Evolutionary conservation across 805 yeast genomes (phyloP).

Genomic region (Maudiozyma barnettii): DNA sequence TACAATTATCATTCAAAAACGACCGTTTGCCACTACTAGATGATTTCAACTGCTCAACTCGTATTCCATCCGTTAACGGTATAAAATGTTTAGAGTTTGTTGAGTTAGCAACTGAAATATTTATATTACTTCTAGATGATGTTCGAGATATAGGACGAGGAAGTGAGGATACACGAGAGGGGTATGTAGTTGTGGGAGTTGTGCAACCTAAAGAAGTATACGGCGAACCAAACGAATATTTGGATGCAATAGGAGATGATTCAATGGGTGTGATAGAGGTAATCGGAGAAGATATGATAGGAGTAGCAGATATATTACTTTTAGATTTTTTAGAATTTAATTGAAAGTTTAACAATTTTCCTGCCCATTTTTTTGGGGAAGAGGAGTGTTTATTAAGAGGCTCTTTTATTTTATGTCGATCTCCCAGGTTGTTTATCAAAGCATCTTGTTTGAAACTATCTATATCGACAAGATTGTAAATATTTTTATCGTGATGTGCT

Average conservation of each 20-base stretch:
- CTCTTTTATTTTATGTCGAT: neutral
- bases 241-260: neutral
- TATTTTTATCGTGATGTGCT: slow-evolving; percentile 4
- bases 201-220: neutral
- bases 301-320: slow-evolving; percentile 4
- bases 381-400: slow-evolving; percentile 14
- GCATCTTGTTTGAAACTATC: slow-evolving; percentile 6
- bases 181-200: slow-evolving; percentile 6
- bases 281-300: slow-evolving; percentile 1
- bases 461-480: slow-evolving; percentile 10
- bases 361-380: slow-evolving; percentile 21
- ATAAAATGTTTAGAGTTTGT: neutral
- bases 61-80: slow-evolving; percentile 7
- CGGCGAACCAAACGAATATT: neutral
- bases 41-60: neutral
- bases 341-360: slow-evolving; percentile 15
- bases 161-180: slow-evolving; percentile 21
- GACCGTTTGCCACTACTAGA: slow-evolving; percentile 16
- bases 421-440: neutral
- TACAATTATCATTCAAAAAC: slow-evolving; percentile 21
- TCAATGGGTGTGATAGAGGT: neutral
- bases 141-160: slow-evolving; percentile 19
- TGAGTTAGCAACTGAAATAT: neutral
- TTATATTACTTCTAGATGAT: neutral
- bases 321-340: slow-evolving; percentile 11